Evolutionary conservation across 202 grass and related monocot genomes (phyloP).

Genomic region (Carex arenaria): DNA sequence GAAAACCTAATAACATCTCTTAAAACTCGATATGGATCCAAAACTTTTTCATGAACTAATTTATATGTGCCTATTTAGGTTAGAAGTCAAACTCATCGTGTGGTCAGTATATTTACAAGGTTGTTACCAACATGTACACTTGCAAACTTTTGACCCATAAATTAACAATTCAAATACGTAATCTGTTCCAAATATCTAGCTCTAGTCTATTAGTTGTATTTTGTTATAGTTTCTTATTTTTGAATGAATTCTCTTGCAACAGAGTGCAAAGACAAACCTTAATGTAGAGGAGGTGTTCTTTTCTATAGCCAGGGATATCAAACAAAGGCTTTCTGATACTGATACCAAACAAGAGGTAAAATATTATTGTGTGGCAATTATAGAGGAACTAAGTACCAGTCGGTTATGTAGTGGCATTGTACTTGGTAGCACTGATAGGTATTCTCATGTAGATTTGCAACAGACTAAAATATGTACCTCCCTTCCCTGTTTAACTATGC

Average conservation of each 20-base stretch:
- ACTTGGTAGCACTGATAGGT: neutral
- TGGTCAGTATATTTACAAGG: neutral
- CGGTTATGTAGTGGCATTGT: too few relatives aligned
- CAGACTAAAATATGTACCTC: neutral
- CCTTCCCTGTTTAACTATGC: neutral
- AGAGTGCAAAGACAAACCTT: slow-evolving; percentile 88
- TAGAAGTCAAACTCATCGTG: neutral
- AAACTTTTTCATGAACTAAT: neutral
- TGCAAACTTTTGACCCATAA: neutral
- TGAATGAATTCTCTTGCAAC: slow-evolving; percentile 12
- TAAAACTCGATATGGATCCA: slow-evolving; percentile 2
- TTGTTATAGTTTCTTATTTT: slow-evolving; percentile 19
- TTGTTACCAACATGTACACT: neutral
- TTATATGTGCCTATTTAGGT: neutral
- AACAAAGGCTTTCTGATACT: slow-evolving; percentile 63
- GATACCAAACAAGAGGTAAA: slow-evolving; percentile 64
- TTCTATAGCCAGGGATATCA: slow-evolving; percentile 72
- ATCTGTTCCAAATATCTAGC: neutral
- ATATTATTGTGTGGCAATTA: neutral
- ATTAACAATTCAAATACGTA: neutral
- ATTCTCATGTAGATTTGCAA: neutral
- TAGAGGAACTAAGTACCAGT: too few relatives aligned
- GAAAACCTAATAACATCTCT: neutral
- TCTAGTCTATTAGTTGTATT: neutral
- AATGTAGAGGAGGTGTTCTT: slow-evolving; percentile 86